Base-by-base conservation (phyloP, 177 flowering plant genomes). In the Telopea speciosissima region DNA sequence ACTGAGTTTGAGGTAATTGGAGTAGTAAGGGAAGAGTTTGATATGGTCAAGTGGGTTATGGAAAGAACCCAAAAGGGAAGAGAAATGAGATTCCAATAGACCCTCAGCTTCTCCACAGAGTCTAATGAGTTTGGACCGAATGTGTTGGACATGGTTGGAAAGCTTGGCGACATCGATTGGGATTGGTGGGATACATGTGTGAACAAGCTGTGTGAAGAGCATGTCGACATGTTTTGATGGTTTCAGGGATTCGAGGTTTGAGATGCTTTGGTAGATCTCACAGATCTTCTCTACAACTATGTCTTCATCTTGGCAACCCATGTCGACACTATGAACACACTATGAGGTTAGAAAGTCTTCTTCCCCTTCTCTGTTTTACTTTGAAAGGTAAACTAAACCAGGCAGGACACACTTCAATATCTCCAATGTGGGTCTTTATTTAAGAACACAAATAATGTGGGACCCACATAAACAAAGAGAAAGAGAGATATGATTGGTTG, bases 81-180 rank as follows among this genome's bases (percentile, higher is more conserved):
- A 88, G 84, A 79, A 95, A 69, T 95, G 99, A 49, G 65, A 61
- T 79, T 95, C 99, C 21, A 95, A 75, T 61, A 79, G 90, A 0
- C 88, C 91, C 59, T 95, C 99, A 26, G 99, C 99, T 77, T 87
- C 82, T 0, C 92, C 96, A 73, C 98, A 93, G 21, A 93, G 87
- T 58, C 60, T 78, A 40, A 95, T 93, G 33, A 95, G 90, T 28
- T 87, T 79, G 16, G 86, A 74, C 69, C 98, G 75, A 10, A 80
- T 88, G 14, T 85, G 87, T 67, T 89, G 91, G 3, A 87, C 77
- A 8, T 56, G 65, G 14, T 70, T 64, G 73, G 81, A 75, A 9
- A 95, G 76, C 69, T 83, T 87, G 77, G 87, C 65, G 22, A 91
- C 90, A 75, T 92, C 93, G 70, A 95, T 78, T 4, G 92, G 82